phyloP scores from a whole-genome alignment of 208 protist genomes.

The Leishmania arabica region DNA sequence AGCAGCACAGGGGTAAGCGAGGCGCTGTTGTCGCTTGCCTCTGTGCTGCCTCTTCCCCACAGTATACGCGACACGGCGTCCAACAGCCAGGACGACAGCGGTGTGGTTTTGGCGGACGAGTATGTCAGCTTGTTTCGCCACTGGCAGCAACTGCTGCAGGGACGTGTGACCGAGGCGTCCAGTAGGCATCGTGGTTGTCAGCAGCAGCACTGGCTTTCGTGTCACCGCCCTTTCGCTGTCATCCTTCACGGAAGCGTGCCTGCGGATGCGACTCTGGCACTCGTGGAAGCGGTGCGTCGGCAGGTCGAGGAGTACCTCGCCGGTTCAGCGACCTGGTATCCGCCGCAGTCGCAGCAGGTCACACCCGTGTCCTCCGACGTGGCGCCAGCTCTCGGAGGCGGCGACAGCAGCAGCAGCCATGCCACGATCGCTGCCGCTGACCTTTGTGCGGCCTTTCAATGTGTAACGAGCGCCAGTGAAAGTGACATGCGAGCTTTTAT shows the following conservation, averaged over 20 bases:
- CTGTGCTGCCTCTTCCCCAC: conserved; percentile 3
- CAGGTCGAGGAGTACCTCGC: conserved; percentile 14
- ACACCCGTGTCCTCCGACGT: background rate
- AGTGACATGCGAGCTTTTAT: conserved; percentile 19
- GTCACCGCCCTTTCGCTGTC: background rate
- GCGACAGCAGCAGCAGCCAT: background rate
- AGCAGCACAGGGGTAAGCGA: conserved; percentile 2
- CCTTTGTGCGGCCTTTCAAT: conserved; percentile 16
- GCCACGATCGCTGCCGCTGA: conserved; percentile 5
- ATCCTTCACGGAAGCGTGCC: conserved; percentile 2
- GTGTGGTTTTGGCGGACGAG: background rate
- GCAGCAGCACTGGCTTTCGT: background rate
- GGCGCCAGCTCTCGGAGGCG: background rate
- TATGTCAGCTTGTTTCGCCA: conserved; percentile 5
- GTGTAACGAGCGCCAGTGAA: conserved; percentile 9
- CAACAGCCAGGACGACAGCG: background rate
- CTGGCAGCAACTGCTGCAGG: conserved; percentile 9
- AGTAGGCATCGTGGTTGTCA: background rate
- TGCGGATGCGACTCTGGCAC: background rate
- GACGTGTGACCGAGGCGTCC: background rate
- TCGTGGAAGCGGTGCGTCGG: conserved; percentile 2
- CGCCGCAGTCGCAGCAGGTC: background rate
- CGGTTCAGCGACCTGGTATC: conserved; percentile 14
- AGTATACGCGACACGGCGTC: background rate
- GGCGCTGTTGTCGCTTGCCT: conserved; percentile 1